Evolutionary conservation across 2,329 filamentous ascomycete genomes (phyloP), one percentile per base, ranked within the genome.

Genomic region (Sporothrix luriei): DNA sequence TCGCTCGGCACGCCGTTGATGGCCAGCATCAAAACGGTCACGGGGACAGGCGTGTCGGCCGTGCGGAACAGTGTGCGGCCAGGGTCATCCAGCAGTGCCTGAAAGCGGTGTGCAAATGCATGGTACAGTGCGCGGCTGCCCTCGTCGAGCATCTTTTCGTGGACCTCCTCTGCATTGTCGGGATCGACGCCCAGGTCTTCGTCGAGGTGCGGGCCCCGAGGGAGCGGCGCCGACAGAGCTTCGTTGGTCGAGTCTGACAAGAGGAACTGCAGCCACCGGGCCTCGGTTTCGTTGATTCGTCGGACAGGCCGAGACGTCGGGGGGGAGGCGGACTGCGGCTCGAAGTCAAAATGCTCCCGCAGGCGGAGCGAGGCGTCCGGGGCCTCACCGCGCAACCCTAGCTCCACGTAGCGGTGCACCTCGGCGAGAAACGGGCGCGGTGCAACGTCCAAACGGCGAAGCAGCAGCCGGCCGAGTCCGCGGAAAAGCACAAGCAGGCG

Each of bases 251-350:
- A 75, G 33, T 74, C 73, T 21, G 73, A 74, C 24, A 76, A 74
- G 24, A 80, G 69, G 7, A 78, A 77, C 65, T 74, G 72, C 49
- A 81, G 72, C 78, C 78, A 79, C 24, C 73, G 68, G n/a, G 78
- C 68, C 46, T 80, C 79, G 9, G 74, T 70, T 40, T 73, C 71
- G 55, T 73, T 72, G 16, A 79, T 43, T 1, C 69, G 69, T 7
- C 73, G 69, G 7, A 57, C 54, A 16, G 43, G 16, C 14, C 24
- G 26, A 4, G 19, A 6, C 7, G 33, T 9, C 9, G 21, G 7
- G 13, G 21, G 10, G n/a, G n/a, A 5, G 0, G n/a, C 9, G 2
- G 21, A 19, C 24, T 49, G 33, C 3, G 65, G 57, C 24, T 24
- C 51, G 11, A 40, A 29, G 24, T 74, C 68, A 24, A 72, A 72